Percentiles rank a stretch among this genome's conserved stretches.
These are phyloP conservation scores for Neurospora sp. DNA, from an alignment of 495 filamentous ascomycete species.

Conservation along the genomic window DNA sequence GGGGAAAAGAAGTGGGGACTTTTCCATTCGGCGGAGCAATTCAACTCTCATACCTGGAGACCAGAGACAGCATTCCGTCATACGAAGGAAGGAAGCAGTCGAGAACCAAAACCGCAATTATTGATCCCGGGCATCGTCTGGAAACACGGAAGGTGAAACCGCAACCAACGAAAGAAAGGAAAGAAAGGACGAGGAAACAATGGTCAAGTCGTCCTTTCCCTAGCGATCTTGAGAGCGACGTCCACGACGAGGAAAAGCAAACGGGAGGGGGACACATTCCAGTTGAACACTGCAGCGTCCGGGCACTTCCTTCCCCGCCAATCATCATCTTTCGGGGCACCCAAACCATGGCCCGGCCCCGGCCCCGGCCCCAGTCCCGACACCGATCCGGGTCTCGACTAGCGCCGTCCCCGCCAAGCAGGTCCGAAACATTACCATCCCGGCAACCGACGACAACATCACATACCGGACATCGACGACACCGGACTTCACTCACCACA, in stretches of 20 bases:
- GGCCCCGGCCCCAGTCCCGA: not conserved
- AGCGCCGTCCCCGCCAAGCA: not conserved
- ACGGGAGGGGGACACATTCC: not conserved
- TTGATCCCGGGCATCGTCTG: not conserved
- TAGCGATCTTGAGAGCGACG: not conserved
- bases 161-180: not conserved
- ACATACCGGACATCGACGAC: conserved; percentile 4
- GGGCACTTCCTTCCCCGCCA: not conserved
- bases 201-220: not conserved
- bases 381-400: not conserved
- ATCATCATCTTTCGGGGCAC: not conserved
- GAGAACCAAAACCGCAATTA: not conserved
- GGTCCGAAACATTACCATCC: not conserved
- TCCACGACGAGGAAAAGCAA: not conserved
- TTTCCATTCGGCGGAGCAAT: not conserved
- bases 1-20: not conserved
- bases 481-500: not conserved
- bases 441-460: not conserved
- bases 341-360: not conserved
- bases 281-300: not conserved
- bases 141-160: not conserved
- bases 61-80: not conserved
- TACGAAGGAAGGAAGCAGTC: not conserved
- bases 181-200: not conserved
- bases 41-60: not conserved